These are phyloP conservation scores for Nepenthes gracilis DNA, from an alignment of 148 eudicot species.

Conservation along the genomic window DNA sequence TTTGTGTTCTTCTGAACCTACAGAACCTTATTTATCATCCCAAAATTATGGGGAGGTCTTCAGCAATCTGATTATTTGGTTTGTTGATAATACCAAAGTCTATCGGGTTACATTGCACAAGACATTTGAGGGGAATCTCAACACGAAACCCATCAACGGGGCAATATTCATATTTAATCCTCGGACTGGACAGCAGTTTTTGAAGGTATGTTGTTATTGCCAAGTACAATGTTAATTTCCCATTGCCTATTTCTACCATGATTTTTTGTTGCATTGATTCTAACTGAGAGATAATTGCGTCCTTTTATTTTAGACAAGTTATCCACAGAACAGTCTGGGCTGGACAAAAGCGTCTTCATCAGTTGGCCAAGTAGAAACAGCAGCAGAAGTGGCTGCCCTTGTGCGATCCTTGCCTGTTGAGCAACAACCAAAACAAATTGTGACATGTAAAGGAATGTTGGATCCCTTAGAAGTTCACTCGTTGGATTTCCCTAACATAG, in stretches of 20 bases:
- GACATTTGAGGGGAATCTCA: conserved; percentile 97
- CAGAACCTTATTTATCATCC: conserved; percentile 95
- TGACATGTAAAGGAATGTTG: conserved; percentile 98
- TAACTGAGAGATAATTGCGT: not conserved
- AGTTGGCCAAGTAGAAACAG: conserved; percentile 99
- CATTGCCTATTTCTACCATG: not conserved
- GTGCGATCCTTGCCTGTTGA: conserved; percentile 98
- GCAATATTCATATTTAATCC: conserved; percentile 98
- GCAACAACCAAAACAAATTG: conserved; percentile 94
- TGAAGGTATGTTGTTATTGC: conserved; percentile 44
- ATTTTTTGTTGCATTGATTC: not conserved
- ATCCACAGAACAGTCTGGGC: conserved; percentile 99
- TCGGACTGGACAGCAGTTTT: conserved; percentile 83
- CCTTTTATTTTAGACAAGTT: conserved; percentile 29
- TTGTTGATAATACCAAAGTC: conserved; percentile 98
- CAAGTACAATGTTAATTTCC: not conserved
- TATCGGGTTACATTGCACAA: conserved; percentile 97
- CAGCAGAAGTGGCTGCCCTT: conserved; percentile 97
- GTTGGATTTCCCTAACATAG: conserved; percentile 94
- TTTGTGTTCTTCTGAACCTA: conserved; percentile 97
- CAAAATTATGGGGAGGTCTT: conserved; percentile 98
- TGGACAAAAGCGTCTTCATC: conserved; percentile 98
- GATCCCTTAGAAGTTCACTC: conserved; percentile 98
- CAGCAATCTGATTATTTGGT: conserved; percentile 98
- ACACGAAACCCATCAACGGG: conserved; percentile 97